phyloP scores from a whole-genome alignment of 176 grass and related monocot genomes.

The Metroxylon sagu region DNA sequence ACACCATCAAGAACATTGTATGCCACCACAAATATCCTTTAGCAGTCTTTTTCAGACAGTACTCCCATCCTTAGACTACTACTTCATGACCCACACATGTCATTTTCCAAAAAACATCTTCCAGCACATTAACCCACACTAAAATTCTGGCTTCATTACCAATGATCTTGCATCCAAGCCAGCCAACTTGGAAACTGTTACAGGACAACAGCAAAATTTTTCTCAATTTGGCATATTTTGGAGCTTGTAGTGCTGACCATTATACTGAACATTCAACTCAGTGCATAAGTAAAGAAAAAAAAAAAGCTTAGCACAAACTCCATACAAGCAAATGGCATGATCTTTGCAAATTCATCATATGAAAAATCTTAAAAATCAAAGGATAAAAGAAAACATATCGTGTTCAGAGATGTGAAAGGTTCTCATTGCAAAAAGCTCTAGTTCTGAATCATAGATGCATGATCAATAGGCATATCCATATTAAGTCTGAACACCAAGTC shows the following conservation, averaged over 20 bases:
- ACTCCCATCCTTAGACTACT: too few species aligned
- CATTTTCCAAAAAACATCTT: conserved; percentile 8
- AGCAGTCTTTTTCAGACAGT: too few species aligned
- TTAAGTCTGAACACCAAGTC: too few species aligned
- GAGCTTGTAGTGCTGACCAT: conserved; percentile 53
- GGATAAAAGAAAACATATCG: too few species aligned
- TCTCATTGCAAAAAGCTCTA: too few species aligned
- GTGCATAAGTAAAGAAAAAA: conserved; percentile 36
- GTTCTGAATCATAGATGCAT: too few species aligned
- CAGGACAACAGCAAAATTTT: conserved; percentile 44
- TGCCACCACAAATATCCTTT: too few species aligned
- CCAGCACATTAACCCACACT: conserved; percentile 3
- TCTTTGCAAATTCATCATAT: not conserved
- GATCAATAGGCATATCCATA: too few species aligned
- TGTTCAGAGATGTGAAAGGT: too few species aligned
- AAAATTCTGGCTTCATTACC: conserved; percentile 31
- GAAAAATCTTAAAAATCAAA: not conserved
- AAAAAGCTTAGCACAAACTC: conserved; percentile 21
- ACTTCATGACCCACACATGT: too few species aligned
- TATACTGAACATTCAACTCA: conserved; percentile 72
- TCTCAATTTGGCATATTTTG: conserved; percentile 50
- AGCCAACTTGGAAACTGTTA: conserved; percentile 42
- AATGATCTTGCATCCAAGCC: conserved; percentile 29
- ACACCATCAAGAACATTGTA: too few species aligned
- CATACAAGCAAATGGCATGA: conserved; percentile 16